These are phyloP conservation scores for Yamadazyma dendronema DNA, from an alignment of 1,139 yeast genomes.

Conservation along the genomic window DNA sequence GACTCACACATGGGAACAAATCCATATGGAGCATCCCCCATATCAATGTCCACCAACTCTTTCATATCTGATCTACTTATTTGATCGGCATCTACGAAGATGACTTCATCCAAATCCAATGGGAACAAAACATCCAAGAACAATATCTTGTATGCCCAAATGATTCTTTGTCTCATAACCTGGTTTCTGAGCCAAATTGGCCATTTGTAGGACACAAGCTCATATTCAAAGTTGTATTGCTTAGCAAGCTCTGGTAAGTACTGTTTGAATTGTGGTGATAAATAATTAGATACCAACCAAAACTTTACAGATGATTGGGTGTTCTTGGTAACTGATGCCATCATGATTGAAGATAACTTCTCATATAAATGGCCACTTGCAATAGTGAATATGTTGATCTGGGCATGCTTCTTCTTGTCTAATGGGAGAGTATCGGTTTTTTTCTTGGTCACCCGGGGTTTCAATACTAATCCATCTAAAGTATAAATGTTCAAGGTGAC, in stretches of 20 bases:
- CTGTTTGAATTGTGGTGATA: conserved; percentile 66
- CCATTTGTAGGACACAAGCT: conserved; percentile 83
- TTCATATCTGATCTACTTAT: conserved; percentile 71
- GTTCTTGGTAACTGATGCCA: conserved; percentile 70
- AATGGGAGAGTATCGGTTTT: conserved; percentile 13
- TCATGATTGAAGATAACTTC: conserved; percentile 71
- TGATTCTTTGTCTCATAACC: conserved; percentile 69
- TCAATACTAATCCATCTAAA: conserved; percentile 46
- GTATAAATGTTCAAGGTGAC: conserved; percentile 31
- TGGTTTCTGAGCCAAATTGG: conserved; percentile 85
- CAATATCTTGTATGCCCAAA: conserved; percentile 87
- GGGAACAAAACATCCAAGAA: conserved; percentile 90
- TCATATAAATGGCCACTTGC: conserved; percentile 83
- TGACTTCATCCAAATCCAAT: conserved; percentile 64
- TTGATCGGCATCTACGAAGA: conserved; percentile 87
- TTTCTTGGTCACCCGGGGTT: conserved; percentile 42
- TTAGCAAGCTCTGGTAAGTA: conserved; percentile 62
- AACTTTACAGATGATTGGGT: conserved; percentile 68
- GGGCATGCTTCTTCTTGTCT: conserved; percentile 33
- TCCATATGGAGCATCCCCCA: conserved; percentile 80
- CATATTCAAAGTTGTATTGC: conserved; percentile 61
- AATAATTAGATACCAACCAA: conserved; percentile 81
- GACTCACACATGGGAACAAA: conserved; percentile 89
- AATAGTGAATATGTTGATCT: conserved; percentile 77
- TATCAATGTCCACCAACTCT: conserved; percentile 62